phyloP scores from a whole-genome alignment of 2,329 filamentous ascomycete species.

The Botryotinia convoluta region DNA sequence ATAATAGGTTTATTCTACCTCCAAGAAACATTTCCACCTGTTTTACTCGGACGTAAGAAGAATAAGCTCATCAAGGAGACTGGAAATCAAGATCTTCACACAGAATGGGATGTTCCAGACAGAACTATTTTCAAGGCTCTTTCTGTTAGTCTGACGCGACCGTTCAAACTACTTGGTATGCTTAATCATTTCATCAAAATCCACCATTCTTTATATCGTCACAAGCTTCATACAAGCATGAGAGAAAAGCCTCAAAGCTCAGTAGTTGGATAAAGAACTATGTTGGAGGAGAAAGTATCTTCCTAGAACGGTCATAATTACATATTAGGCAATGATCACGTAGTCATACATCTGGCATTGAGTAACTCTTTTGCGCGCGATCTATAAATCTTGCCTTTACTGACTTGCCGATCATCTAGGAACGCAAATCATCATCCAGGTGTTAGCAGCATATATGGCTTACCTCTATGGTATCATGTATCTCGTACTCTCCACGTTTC shows the following conservation, averaged over 20 bases:
- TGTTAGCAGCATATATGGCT: conserved; percentile 52
- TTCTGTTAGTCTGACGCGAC: conserved; percentile 47
- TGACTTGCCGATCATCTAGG: conserved; percentile 24
- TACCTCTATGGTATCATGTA: conserved; percentile 54
- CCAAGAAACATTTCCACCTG: conserved; percentile 50
- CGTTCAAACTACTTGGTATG: conserved; percentile 45
- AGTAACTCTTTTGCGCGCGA: not conserved
- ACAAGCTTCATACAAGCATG: not conserved
- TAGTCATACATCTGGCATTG: not conserved
- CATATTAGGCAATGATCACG: not conserved
- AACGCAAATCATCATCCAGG: conserved; percentile 53
- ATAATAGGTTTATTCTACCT: conserved; percentile 44
- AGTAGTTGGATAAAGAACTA: not conserved
- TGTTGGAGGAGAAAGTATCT: not conserved
- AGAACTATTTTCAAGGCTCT: conserved; percentile 39
- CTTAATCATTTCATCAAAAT: too few species aligned
- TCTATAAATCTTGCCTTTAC: not conserved
- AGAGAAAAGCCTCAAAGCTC: not conserved
- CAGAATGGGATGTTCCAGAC: conserved; percentile 49
- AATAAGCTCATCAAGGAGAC: conserved; percentile 48
- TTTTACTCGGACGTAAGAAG: conserved; percentile 47
- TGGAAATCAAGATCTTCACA: conserved; percentile 46
- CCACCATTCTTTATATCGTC: not conserved
- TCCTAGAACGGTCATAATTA: not conserved
- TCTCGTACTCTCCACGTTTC: conserved; percentile 58